Evolutionary conservation across 2,329 filamentous ascomycete species (phyloP).

Genomic region (Trichoderma pleuroti): DNA sequence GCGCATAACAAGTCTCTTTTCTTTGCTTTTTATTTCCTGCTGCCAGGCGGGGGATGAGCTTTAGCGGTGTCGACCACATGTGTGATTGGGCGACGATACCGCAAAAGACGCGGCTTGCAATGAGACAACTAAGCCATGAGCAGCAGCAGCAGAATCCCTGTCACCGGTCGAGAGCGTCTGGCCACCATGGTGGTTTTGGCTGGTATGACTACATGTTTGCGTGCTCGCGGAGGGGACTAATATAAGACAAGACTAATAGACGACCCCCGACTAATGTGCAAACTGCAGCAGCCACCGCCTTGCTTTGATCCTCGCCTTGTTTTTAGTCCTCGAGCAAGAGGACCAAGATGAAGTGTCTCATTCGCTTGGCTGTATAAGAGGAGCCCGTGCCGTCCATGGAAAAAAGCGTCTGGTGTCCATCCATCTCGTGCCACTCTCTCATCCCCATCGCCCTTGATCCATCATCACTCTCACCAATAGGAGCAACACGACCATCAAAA

Average conservation of each 20-base stretch:
- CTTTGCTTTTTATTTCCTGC: neutral
- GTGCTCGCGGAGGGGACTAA: neutral
- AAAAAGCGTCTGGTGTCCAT: neutral
- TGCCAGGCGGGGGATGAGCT: neutral
- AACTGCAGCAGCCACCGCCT: neutral
- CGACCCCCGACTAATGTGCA: neutral
- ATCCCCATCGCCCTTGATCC: neutral
- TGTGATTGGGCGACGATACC: neutral
- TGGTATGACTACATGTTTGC: neutral
- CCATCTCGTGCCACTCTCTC: neutral
- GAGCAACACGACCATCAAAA: neutral
- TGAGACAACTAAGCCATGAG: neutral
- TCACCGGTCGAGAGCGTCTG: neutral
- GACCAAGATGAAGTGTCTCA: neutral
- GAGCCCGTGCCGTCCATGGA: neutral
- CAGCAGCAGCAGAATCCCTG: neutral
- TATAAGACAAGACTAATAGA: neutral
- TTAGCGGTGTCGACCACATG: neutral
- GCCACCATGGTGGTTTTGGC: neutral
- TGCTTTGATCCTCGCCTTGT: neutral
- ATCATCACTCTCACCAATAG: neutral
- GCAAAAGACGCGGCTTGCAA: neutral
- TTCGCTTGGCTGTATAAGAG: neutral
- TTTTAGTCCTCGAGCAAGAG: neutral
- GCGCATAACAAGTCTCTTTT: neutral